These are phyloP conservation scores for Lactarius deliciosus DNA, from an alignment of 768 basidiomycete genomes.

Conservation along the genomic window DNA sequence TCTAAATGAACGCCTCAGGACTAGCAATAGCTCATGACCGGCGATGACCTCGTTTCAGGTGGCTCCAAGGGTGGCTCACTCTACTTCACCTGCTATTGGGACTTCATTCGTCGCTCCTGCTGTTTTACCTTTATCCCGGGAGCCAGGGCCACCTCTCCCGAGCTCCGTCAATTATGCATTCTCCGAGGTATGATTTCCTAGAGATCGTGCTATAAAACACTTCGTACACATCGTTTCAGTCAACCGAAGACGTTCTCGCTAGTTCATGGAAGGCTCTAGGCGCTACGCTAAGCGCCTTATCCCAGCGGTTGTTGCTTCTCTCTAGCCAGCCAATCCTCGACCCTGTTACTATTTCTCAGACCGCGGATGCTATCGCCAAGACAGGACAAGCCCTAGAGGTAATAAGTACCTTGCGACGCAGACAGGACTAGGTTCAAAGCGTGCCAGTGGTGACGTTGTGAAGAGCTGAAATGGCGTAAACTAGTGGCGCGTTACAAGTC, in stretches of 20 bases:
- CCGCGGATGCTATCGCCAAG: conserved; percentile 28
- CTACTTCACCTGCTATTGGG: conserved; percentile 9
- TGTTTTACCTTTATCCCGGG: not conserved
- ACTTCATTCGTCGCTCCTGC: not conserved
- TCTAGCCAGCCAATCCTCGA: conserved; percentile 22
- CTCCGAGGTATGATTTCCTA: conserved; percentile 8
- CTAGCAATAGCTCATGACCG: not conserved
- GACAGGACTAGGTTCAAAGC: conserved; percentile 15
- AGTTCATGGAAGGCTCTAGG: conserved; percentile 19
- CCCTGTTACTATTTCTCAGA: conserved; percentile 24
- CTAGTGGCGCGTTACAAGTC: conserved; percentile 8
- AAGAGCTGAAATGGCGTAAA: conserved; percentile 19
- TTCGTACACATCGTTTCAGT: conserved; percentile 5
- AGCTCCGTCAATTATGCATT: not conserved
- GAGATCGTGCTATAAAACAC: not conserved
- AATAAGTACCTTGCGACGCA: conserved; percentile 22
- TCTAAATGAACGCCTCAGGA: not conserved
- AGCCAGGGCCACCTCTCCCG: conserved; percentile 8
- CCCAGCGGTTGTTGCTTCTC: conserved; percentile 23
- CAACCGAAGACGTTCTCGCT: conserved; percentile 5
- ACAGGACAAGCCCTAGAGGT: conserved; percentile 25
- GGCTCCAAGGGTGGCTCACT: not conserved
- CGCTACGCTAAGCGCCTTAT: conserved; percentile 19
- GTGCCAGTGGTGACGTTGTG: conserved; percentile 18
- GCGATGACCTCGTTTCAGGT: conserved; percentile 6